These are phyloP conservation scores for Claviceps sorghi DNA, from an alignment of 2,329 filamentous ascomycete species.

Conservation along the genomic window DNA sequence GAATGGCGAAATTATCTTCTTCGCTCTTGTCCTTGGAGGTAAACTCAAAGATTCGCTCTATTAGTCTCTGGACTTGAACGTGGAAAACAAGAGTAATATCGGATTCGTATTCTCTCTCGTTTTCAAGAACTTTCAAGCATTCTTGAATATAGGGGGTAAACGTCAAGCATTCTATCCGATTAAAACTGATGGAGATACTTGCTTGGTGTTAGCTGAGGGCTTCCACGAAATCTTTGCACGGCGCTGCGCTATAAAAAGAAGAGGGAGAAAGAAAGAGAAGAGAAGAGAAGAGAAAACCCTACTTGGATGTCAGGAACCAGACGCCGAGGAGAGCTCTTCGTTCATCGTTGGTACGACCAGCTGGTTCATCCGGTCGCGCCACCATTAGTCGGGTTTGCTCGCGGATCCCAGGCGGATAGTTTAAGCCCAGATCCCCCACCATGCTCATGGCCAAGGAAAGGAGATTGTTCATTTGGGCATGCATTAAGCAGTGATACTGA, in stretches of 20 bases:
- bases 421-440: conserved; percentile 31
- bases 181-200: conserved; percentile 27
- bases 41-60: conserved; percentile 32
- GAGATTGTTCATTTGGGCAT: conserved; percentile 37
- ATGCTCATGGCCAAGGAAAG: conserved; percentile 33
- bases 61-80: conserved; percentile 34
- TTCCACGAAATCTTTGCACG: neutral
- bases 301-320: conserved; percentile 41
- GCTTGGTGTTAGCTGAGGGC: neutral
- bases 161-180: conserved; percentile 32
- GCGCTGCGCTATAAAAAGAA: too few species aligned
- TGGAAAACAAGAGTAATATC: conserved; percentile 33
- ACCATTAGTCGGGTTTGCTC: conserved; percentile 30
- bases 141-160: conserved; percentile 38
- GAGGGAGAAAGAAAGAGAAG: too few species aligned
- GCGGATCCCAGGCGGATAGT: conserved; percentile 23
- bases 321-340: conserved; percentile 35
- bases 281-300: conserved; percentile 11
- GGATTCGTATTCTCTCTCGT: conserved; percentile 27
- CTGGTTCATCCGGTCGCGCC: conserved; percentile 23
- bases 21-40: conserved; percentile 20
- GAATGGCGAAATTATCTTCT: conserved; percentile 20
- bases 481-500: conserved; percentile 39
- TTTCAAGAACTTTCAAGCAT: conserved; percentile 31
- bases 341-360: conserved; percentile 34